Evolutionary conservation across 495 filamentous ascomycete genomes (phyloP), one percentile per base, ranked within the genome.

Genomic region (Daldinia decipiens): DNA sequence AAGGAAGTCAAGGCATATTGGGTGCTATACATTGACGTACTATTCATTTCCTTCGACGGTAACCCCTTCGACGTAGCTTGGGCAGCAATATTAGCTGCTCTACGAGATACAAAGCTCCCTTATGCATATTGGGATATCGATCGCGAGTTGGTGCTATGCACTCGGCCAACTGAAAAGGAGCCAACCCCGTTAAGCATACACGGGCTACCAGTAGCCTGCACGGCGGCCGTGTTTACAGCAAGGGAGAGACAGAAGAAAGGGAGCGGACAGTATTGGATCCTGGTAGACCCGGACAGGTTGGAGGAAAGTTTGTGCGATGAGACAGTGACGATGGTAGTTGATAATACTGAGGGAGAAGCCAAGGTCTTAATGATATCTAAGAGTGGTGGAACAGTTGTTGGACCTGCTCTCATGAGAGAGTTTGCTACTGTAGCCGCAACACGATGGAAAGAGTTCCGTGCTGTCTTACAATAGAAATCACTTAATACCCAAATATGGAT

Each of bases 51-150:
- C 0, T 87, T 97, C 13, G 94, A 96, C 57, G 95, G 95, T 0
- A 96, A 94, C 74, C 87, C 92, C 13, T 93, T 98, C 71, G 94
- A 98, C 68, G 91, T 90, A 2, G 92, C 92, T 0, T 98, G 94
- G 95, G 86, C 89, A 0, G 89, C 93, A 12, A 85, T 97, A 4
- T 69, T 97, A 38, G 90, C 93, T 21, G 95, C 95, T n/a, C 80
- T 99, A 57, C 83, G 83, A 26, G 87, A 95, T 78, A 94, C 92
- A 2, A 85, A 82, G 59, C 78, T 99, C n/a, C 95, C 95, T 0
- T 81, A 80, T 19, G 93, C 94, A 12, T 89, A 87, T 80, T 98
- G 92, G 92, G 94, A 98, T 80, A 81, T 85, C 7, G 95, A 98
- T 75, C 81, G 85, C 12, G 92, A 96, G 78, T 85, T 81, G 68